Evolutionary conservation across 805 yeast genomes (phyloP), one percentile per base, ranked within the genome.

Genomic region (Ogataea henricii): DNA sequence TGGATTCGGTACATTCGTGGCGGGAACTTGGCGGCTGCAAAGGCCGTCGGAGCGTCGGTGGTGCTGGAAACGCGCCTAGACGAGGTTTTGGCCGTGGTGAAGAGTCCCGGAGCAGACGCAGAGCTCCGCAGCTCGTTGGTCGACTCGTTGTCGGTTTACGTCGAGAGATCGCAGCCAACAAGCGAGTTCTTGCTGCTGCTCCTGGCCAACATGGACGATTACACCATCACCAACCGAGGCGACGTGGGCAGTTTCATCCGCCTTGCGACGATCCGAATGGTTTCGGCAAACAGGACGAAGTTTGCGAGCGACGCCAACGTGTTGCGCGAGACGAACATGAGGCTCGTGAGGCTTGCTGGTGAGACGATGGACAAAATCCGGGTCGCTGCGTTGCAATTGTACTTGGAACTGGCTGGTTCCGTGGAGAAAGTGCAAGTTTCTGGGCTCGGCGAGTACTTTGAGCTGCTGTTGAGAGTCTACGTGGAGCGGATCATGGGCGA

Each of bases 221-320:
- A 90, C 62, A 80, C 96, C 0, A 68, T 78, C 2, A 87, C 92
- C 0, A 79, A 80, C 22, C 86, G 88, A 59, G 98, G 98, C 8
- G 98, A 91, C 67, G 91, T 90, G n/a, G 98, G 98, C 2, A 79
- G 88, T 40, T 77, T 81, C 56, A 77, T 89, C 1, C 69, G 98
- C 40, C 34, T 38, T 5, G 47, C 83, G 0, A 70, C 83, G 1
- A 61, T 86, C 2, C 30, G 55, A 5, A 57, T 81, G 2, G 62
- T 83, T 0, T 43, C 51, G 0, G 35, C 54, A 1, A 71, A 76
- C 52, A 32, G 57, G 3, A 40, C 43, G 0, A 21, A 22, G 16
- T 58, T 65, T 33, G 36, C 14, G 7, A 38, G 23, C 12, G 40
- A 39, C 33, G 26, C 29, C 12, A 46, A 29, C 8, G 40, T 61